These are phyloP conservation scores for Mycena crocata DNA, from an alignment of 768 basidiomycete genomes.

Conservation along the genomic window DNA sequence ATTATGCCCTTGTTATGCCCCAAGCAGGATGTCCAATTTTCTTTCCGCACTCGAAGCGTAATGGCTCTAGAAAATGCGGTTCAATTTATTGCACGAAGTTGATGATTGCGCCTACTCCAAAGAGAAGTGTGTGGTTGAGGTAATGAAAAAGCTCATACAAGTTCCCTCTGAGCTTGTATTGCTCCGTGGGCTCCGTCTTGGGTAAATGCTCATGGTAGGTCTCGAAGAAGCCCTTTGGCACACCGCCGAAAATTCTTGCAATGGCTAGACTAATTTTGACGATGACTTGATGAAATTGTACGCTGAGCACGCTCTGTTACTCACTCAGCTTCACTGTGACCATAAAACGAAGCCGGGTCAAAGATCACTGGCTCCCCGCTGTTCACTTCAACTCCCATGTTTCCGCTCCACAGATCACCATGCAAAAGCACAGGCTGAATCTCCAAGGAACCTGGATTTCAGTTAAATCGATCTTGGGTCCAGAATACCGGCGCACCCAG, in stretches of 20 bases:
- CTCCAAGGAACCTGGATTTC: conserved; percentile 54
- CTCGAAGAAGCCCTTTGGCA: conserved; percentile 70
- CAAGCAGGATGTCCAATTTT: conserved; percentile 53
- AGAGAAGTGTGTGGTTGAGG: conserved; percentile 83
- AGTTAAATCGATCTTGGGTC: not conserved
- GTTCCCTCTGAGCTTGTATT: conserved; percentile 72
- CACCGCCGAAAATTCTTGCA: conserved; percentile 83
- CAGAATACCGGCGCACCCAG: conserved; percentile 50
- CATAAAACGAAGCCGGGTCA: conserved; percentile 83
- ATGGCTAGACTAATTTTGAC: conserved; percentile 69
- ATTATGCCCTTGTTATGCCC: not conserved
- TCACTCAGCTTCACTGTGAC: conserved; percentile 87
- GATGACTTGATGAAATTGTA: conserved; percentile 1
- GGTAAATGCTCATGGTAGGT: conserved; percentile 73
- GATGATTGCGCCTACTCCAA: conserved; percentile 66
- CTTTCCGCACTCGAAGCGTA: conserved; percentile 66
- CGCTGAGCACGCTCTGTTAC: conserved; percentile 32
- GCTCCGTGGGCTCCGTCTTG: conserved; percentile 71
- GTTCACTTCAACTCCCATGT: conserved; percentile 67
- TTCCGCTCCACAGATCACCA: conserved; percentile 88
- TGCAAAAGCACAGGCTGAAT: conserved; percentile 79
- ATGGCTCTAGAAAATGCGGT: conserved; percentile 55
- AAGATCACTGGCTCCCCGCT: conserved; percentile 76
- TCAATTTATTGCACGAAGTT: not conserved
- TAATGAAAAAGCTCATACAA: conserved; percentile 88